A percentile compares a stretch with the other conserved stretches of the same genome.
Conservation (phyloP, 352 stramenopile species). For the Thraustotheca clavata region DNA sequence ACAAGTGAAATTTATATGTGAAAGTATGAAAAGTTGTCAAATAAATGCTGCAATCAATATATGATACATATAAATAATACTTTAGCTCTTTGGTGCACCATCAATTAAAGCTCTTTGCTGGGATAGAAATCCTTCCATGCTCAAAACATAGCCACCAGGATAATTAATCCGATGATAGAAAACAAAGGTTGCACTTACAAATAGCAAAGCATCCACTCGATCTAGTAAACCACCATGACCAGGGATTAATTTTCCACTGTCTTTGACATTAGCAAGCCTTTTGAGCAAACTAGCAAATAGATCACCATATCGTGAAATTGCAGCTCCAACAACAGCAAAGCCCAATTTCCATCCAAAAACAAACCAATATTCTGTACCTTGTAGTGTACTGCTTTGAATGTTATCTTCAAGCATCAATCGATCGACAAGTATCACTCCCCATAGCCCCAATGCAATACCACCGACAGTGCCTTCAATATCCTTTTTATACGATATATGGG, state of each 20-base stretch:
- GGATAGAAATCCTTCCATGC: neutral
- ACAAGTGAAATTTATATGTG: too few relatives aligned
- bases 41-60: neutral
- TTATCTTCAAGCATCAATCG: conserved; percentile 4
- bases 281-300: conserved; percentile 95
- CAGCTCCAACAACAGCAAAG: conserved; percentile 85
- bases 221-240: conserved; percentile 94
- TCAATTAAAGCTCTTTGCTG: neutral
- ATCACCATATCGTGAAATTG: conserved; percentile 87
- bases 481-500: conserved; percentile 92
- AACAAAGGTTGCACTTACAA: conserved; percentile 54
- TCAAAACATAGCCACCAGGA: neutral
- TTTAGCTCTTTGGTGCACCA: neutral
- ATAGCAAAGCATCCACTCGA: conserved; percentile 93
- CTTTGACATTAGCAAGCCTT: conserved; percentile 90
- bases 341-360: conserved; percentile 27
- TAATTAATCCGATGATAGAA: neutral
- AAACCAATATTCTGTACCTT: neutral
- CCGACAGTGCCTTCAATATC: conserved; percentile 92
- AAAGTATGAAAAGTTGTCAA: too few relatives aligned
- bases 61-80: neutral
- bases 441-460: conserved; percentile 79
- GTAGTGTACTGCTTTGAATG: neutral
- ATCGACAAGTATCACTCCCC: conserved; percentile 63
- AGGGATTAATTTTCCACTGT: conserved; percentile 93